Base-by-base conservation (phyloP, 208 protist species). In the Trypanosoma congolense region DNA sequence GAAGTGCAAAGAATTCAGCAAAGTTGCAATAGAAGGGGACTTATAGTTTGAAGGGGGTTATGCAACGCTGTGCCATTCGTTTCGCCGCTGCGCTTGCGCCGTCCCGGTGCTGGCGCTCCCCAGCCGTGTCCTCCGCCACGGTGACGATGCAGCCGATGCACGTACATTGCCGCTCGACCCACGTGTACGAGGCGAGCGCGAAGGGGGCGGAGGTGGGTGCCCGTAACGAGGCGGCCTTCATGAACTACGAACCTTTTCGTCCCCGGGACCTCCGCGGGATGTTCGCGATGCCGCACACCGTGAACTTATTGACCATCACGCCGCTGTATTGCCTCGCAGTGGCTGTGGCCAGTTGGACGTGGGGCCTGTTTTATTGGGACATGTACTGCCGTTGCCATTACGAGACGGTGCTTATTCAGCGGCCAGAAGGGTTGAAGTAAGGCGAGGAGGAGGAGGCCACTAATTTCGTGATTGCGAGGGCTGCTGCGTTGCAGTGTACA, bases 351-450 rank as follows among this genome's bases (percentile, higher is more conserved):
- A 70, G 77, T 21, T 75, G 65, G 10, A 60, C 65, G 9, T 93
- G 86, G 86, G 86, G 82, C 6, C 67, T 93, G 30, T 87, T 90
- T 54, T 90, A 90, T 65, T 93, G 86, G 86, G 82, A 93, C 47
- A 51, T 90, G 28, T 90, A 93, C 63, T 84, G 76, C 65, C 69
- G 71, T 12, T 76, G 78, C 51, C 74, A 78, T 48, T 93, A 90
- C 65, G 80, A 87, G 57, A 83, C 80, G 9, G 78, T 93, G 24
- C 70, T 89, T 26, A 89, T 93, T 60, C 78, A 74, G 56, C 49
- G 86, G 40, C 83, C 86, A 14, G 67, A 76, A 47, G 46, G 47
- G 40, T 62, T 87, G 40, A 9, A 30, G 52, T 30, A 31, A 29
- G 19, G 35, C 16, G 40, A 19, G 4, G 16, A 46, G 22, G 30